phyloP scores from a whole-genome alignment of 169 alveolate species.

The Cryptosporidium ubiquitum region DNA sequence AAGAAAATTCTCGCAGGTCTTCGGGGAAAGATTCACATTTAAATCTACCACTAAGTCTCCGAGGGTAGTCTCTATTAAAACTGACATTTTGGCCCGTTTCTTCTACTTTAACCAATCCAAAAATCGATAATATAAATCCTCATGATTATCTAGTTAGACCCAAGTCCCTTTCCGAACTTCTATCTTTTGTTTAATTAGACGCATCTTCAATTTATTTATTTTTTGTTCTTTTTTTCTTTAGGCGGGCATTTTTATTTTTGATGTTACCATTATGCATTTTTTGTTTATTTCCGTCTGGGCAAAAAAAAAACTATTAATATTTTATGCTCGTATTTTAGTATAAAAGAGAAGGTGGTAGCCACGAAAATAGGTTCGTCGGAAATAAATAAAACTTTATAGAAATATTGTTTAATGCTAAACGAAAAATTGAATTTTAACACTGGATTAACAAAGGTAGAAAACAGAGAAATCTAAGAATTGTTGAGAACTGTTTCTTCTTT shows the following conservation, averaged over 20 bases:
- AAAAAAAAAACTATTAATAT: not conserved
- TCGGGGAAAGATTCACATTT: conserved; percentile 81
- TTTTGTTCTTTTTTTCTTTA: not conserved
- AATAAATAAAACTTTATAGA: not conserved
- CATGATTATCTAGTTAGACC: not conserved
- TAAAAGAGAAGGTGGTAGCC: not conserved
- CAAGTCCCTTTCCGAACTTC: too few species aligned
- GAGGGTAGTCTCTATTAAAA: conserved; percentile 90
- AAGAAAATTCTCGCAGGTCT: conserved; percentile 86
- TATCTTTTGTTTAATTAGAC: not conserved
- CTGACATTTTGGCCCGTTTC: conserved; percentile 84
- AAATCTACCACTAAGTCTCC: conserved; percentile 93
- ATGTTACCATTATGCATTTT: not conserved
- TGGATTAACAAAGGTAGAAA: not conserved
- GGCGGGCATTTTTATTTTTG: not conserved
- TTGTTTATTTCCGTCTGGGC: not conserved
- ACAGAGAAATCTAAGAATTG: not conserved
- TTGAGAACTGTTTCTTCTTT: not conserved
- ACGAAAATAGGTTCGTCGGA: not conserved
- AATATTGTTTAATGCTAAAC: not conserved
- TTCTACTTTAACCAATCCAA: not conserved
- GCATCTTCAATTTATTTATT: not conserved
- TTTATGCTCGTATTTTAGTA: not conserved
- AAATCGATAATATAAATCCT: not conserved
- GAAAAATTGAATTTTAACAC: not conserved